phyloP scores from a whole-genome alignment of 768 basidiomycete species.

The Auricularia sp. region DNA sequence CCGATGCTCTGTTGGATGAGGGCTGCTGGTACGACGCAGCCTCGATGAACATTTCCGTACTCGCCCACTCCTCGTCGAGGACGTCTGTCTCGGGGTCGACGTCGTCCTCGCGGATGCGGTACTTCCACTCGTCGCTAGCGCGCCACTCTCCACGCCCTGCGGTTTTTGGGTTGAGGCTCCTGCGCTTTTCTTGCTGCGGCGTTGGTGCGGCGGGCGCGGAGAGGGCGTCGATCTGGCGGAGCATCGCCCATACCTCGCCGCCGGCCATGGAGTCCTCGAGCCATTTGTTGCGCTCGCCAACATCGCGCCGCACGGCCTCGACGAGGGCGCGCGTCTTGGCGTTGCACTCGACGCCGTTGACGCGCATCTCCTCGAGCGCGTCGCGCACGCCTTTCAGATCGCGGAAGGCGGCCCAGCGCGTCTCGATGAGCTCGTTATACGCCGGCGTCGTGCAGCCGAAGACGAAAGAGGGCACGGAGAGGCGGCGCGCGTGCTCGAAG shows the following conservation, averaged over 20 bases:
- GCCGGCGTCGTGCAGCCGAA: slow-evolving; percentile 81
- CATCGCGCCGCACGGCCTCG: slow-evolving; percentile 53
- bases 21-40: too few species aligned
- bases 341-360: slow-evolving; percentile 66
- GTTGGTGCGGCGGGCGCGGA: neutral
- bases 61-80: neutral
- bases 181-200: neutral
- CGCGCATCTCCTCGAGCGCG: slow-evolving; percentile 70
- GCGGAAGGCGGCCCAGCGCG: slow-evolving; percentile 77
- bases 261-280: slow-evolving; percentile 39
- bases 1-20: too few species aligned
- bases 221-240: slow-evolving; percentile 32
- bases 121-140: neutral
- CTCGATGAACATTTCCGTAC: too few species aligned
- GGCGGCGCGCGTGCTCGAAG: slow-evolving; percentile 68
- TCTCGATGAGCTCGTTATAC: slow-evolving; percentile 81
- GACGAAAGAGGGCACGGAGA: slow-evolving; percentile 73
- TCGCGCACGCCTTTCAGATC: slow-evolving; percentile 68
- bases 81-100: neutral
- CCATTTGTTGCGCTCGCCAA: slow-evolving; percentile 45
- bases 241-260: slow-evolving; percentile 43
- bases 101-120: neutral
- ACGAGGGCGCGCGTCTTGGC: slow-evolving; percentile 48
- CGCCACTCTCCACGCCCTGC: neutral
- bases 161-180: neutral